Evolutionary conservation across 495 filamentous ascomycete genomes (phyloP).

Genomic region (Cercophora newfieldiana): DNA sequence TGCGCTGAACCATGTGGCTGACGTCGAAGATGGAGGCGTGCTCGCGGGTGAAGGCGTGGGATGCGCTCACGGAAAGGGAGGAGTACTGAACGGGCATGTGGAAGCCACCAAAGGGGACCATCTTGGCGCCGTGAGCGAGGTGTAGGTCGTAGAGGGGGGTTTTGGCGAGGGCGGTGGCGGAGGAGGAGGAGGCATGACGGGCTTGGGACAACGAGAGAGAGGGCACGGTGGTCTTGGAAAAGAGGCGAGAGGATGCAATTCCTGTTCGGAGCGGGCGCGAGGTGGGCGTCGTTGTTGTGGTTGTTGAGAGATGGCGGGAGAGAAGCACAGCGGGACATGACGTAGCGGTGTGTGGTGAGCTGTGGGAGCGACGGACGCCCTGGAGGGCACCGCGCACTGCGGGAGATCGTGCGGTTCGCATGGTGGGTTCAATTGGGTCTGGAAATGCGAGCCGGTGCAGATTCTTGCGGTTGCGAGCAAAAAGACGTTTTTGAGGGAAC

Average conservation of each 20-base stretch:
- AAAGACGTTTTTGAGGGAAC: background rate
- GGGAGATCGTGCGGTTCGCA: background rate
- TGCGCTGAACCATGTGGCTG: slow-evolving; percentile 69
- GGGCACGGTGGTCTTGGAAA: background rate
- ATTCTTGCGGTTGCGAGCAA: background rate
- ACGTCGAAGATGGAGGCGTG: slow-evolving; percentile 91
- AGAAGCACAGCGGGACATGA: background rate
- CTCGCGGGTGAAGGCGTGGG: slow-evolving; percentile 83
- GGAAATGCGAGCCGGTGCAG: background rate
- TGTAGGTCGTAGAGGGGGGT: slow-evolving; percentile 88
- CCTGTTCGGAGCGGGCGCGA: background rate
- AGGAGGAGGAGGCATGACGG: slow-evolving; percentile 35
- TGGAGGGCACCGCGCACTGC: background rate
- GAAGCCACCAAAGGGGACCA: slow-evolving; percentile 96
- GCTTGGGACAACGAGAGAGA: background rate
- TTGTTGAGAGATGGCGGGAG: background rate
- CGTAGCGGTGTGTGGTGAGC: background rate
- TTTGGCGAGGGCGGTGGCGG: slow-evolving; percentile 50
- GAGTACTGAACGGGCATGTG: slow-evolving; percentile 90
- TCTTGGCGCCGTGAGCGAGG: slow-evolving; percentile 75
- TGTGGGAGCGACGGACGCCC: background rate
- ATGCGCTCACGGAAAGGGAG: slow-evolving; percentile 70
- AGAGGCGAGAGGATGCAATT: background rate
- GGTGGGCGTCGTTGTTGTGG: too few species aligned
- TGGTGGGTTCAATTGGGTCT: background rate